Base-by-base conservation (phyloP, 164 flowering plant species). In the Stephania yunnanensis region DNA sequence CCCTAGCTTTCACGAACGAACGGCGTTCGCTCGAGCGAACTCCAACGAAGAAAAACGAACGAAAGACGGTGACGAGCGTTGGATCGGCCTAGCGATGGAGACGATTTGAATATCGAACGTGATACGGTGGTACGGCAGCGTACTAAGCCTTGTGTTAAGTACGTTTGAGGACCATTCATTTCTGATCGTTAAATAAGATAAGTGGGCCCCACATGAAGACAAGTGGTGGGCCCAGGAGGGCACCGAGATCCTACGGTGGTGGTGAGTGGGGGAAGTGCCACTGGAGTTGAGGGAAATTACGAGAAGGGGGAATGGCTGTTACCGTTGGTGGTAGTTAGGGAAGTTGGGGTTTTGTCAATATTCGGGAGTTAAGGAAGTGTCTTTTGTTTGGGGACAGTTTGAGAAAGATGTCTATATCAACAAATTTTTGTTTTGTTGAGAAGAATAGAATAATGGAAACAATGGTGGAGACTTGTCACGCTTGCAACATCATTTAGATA, bases 61-160 rank as follows among this genome's bases (percentile, higher is more conserved):
- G 46, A 36, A 30, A 61, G 66, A 17, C 6, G 63, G 52, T 29
- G 20, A 13, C 58, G 74, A 29, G 31, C 74, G 42, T 36, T 36
- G 42, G 65, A 72, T 72, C 66, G 55, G 52, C 58, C 74, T 58
- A 15, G 17, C 58, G 66, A 53, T 61, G 42, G 71, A 2, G 30
- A 66, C 3, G 4, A 66, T 8, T 66, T 66, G 11, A 25, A 29
- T 17, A 44, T 42, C 22, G 31, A 52, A 20, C 22, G 12, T 61
- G 75, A 31, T 73, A 8, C 64, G 52, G 25, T 6, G n/a, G 19
- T 44, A 42, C 17, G 5, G 25, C n/a, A 69, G 75, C 10, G 55
- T 20, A 73, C 31, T 9, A 52, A 42, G 42, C 29, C 42, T 0
- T 5, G 75, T 58, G 45, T 2, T 13, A 0, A 10, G 44, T 25